These are phyloP conservation scores for Phytophthora foliorum DNA, from an alignment of 352 stramenopile genomes.

Conservation along the genomic window DNA sequence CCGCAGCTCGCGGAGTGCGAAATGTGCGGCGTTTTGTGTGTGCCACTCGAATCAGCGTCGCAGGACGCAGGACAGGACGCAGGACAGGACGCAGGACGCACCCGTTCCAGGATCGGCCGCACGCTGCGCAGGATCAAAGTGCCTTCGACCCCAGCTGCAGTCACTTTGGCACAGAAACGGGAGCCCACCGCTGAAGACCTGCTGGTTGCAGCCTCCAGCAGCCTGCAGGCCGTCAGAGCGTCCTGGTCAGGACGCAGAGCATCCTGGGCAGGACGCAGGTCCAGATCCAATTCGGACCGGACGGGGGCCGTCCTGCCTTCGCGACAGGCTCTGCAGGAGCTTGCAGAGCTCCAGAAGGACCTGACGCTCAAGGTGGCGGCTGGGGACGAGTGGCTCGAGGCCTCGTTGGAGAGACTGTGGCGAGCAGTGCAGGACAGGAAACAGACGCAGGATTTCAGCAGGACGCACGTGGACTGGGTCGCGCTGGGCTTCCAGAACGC, in stretches of 20 bases:
- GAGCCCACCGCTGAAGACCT: slow-evolving; percentile 77
- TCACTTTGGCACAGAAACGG: slow-evolving; percentile 62
- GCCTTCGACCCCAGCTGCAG: slow-evolving; percentile 51
- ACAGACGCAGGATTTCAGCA: slow-evolving; percentile 43
- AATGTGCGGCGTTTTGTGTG: slow-evolving; percentile 68
- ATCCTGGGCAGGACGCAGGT: slow-evolving; percentile 34
- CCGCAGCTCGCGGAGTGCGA: slow-evolving; percentile 71
- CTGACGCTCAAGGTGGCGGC: slow-evolving; percentile 71
- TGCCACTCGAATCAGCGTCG: slow-evolving; percentile 22
- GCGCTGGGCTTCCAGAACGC: slow-evolving; percentile 80
- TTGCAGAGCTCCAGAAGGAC: slow-evolving; percentile 66
- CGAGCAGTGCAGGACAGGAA: slow-evolving; percentile 39
- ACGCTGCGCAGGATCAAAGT: slow-evolving; percentile 57
- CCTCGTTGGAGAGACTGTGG: slow-evolving; percentile 71
- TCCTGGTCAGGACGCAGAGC: slow-evolving; percentile 34
- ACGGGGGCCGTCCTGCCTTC: slow-evolving; percentile 38
- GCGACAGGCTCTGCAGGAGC: slow-evolving; percentile 45
- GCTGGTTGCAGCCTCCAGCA: slow-evolving; percentile 56
- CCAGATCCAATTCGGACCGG: slow-evolving; percentile 29
- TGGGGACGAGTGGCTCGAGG: slow-evolving; percentile 73
- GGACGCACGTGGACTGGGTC: slow-evolving; percentile 69
- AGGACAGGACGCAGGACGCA: neutral
- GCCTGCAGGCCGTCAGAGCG: slow-evolving; percentile 60
- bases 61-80: neutral
- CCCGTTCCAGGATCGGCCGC: slow-evolving; percentile 44